A percentile compares a stretch with the other conserved stretches of the same genome.
These are phyloP conservation scores for Amaranthus palmeri DNA, from an alignment of 148 eudicot species.

Conservation along the genomic window DNA sequence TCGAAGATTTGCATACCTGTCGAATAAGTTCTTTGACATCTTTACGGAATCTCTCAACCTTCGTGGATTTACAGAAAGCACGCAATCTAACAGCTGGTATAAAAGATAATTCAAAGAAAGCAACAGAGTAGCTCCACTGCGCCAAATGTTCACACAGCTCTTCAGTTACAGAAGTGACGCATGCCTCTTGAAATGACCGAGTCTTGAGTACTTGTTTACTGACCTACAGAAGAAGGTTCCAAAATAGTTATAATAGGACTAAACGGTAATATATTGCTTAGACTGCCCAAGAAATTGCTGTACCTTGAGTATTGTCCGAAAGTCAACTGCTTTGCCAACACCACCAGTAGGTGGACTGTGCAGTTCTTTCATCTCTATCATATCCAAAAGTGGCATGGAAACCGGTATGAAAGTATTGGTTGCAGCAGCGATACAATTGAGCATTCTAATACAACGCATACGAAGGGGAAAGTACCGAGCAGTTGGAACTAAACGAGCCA, in stretches of 20 bases:
- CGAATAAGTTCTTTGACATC: slow-evolving; percentile 74
- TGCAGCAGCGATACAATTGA: slow-evolving; percentile 79
- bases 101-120: slow-evolving; percentile 84
- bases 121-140: slow-evolving; percentile 92
- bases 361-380: slow-evolving; percentile 91
- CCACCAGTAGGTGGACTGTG: slow-evolving; percentile 83
- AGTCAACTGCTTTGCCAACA: slow-evolving; percentile 83
- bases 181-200: slow-evolving; percentile 82
- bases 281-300: slow-evolving; percentile 9
- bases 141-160: slow-evolving; percentile 88
- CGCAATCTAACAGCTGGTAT: slow-evolving; percentile 75
- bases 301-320: slow-evolving; percentile 68
- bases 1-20: slow-evolving; percentile 44
- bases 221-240: slow-evolving; percentile 47
- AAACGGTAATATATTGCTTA: background rate
- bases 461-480: slow-evolving; percentile 93
- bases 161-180: slow-evolving; percentile 75
- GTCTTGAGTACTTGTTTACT: slow-evolving; percentile 70
- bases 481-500: slow-evolving; percentile 82
- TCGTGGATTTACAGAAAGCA: slow-evolving; percentile 73
- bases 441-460: slow-evolving; percentile 88
- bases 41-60: slow-evolving; percentile 82
- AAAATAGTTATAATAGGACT: background rate
- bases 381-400: slow-evolving; percentile 78
- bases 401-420: slow-evolving; percentile 82